Evolutionary conservation across 306 rosid species (phyloP).

Genomic region (Morella rubra): DNA sequence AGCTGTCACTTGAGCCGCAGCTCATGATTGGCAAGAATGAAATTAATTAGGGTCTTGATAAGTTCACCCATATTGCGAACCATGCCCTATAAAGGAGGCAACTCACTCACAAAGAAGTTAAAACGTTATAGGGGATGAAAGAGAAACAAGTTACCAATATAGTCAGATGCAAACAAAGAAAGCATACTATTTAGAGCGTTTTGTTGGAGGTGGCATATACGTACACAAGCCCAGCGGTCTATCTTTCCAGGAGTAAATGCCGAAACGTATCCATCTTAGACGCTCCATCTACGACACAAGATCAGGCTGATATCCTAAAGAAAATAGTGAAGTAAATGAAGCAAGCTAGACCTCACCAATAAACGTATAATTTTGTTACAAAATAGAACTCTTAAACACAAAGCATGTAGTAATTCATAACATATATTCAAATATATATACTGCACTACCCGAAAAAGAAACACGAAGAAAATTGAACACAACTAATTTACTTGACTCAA

Average conservation of each 20-base stretch:
- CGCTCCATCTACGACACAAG: constrained; percentile 45
- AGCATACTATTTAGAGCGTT: constrained; percentile 83
- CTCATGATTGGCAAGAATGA: neutral
- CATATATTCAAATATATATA: constrained; percentile 15
- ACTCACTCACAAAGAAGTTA: constrained; percentile 9
- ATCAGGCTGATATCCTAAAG: constrained; percentile 42
- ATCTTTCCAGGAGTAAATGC: constrained; percentile 49
- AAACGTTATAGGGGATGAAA: constrained; percentile 3
- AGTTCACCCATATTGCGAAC: constrained; percentile 12
- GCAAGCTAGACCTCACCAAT: constrained; percentile 24
- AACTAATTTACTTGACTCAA: neutral
- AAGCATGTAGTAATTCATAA: constrained; percentile 7
- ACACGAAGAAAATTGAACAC: neutral
- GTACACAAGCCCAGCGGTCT: constrained; percentile 48
- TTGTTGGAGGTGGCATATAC: constrained; percentile 70
- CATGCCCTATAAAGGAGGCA: neutral
- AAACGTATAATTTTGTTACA: constrained; percentile 14
- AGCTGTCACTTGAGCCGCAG: neutral
- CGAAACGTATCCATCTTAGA: constrained; percentile 51
- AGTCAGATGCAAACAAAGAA: constrained; percentile 36
- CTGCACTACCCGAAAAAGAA: constrained; percentile 2
- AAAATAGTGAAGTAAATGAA: constrained; percentile 33
- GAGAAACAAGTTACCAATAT: constrained; percentile 14
- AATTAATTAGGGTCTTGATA: neutral
- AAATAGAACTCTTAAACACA: constrained; percentile 12